Evolutionary conservation across 306 rosid species (phyloP), one percentile per base, ranked within the genome.

Genomic region (Fragaria ananassa): DNA sequence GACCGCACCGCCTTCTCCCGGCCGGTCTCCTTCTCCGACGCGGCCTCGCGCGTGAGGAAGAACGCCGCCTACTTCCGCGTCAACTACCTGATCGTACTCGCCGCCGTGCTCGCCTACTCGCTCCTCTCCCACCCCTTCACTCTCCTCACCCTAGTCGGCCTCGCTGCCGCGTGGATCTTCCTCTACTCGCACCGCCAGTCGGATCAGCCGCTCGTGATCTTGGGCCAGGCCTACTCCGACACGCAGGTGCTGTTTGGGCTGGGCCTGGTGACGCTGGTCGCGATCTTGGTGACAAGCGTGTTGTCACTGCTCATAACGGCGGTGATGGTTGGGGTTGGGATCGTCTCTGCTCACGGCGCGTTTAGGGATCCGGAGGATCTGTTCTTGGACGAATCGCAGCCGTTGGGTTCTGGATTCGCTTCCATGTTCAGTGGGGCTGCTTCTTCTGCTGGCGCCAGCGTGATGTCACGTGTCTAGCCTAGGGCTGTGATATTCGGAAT

Each of bases 331-430:
- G 83, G 85, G 56, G 39, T 74, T 41, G 82, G 11, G 61, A 15
- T 76, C 44, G 79, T 81, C 1, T 82, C 79, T 57, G 80, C 44
- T 27, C 90, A 86, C 29, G 89, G 85, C 25, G 83, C 86, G 6
- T 65, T 76, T 49, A 80, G 93, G 35, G 72, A 42, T 60, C 92
- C 86, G 0, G 87, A 86, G 78, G 90, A 84, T 72, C 70, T 83
- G 74, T 86, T 88, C 49, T 78, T 86, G 10, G 85, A 78, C 25
- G 80, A 82, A 2, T 82, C 81, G 41, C 82, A 79, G 1, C 12
- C 73, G n/a, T 72, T 78, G 79, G 56, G 50, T 44, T 47, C 81
- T 34, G 87, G 87, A 17, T 72, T 74, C 64, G 49, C 75, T 21
- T 65, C 85, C 0, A 68, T 76, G 9, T 49, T 75, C 54, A 50